Base-by-base conservation (phyloP, 768 basidiomycete species). In the Suillus paluster region DNA sequence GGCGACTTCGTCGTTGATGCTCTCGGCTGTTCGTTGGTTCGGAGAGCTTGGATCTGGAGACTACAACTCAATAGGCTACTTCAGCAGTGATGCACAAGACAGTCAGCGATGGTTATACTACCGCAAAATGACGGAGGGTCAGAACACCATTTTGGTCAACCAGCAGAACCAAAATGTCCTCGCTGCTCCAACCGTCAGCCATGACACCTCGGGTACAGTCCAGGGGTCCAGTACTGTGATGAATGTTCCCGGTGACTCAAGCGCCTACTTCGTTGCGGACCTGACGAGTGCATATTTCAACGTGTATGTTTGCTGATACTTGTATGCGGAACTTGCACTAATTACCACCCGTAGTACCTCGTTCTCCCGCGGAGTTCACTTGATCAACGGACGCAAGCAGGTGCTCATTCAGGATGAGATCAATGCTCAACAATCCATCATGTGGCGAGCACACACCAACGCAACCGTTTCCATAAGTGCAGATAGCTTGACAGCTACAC, bases 1-100 rank as follows among this genome's bases (percentile, higher is more conserved):
- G 97, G 97, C 65, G 94, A 96, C 77, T 99, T 98, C 69, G 95
- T 99, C 44, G 75, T 99, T 36, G 97, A 99, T 72, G 95, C 95
- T 12, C 80, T 97, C 68, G 96, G 97, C n/a, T 58, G 85, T 88
- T 30, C 91, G 96, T 53, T 99, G 93, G 94, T 92, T 92, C 55
- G 97, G 97, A 62, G 97, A 98, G 69, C 85, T 95, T 50, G 97
- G 97, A 5, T 92, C 90, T 6, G 95, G 83, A 4, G 86, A 99
- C 73, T 99, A 99, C 73, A 74, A 84, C 41, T 80, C 94, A 2
- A 70, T 76, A 2, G 81, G 82, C 41, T 99, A 99, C 80, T 99
- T 99, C 81, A 79, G 74, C 34, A 85, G 73, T 61, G 94, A 93
- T 66, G 71, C 75, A 0, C 94, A 97, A 73, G 77, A 80, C 62